Evolutionary conservation across 1,284 basidiomycete genomes (phyloP).

Genomic region (Ceratobasidium sp.): DNA sequence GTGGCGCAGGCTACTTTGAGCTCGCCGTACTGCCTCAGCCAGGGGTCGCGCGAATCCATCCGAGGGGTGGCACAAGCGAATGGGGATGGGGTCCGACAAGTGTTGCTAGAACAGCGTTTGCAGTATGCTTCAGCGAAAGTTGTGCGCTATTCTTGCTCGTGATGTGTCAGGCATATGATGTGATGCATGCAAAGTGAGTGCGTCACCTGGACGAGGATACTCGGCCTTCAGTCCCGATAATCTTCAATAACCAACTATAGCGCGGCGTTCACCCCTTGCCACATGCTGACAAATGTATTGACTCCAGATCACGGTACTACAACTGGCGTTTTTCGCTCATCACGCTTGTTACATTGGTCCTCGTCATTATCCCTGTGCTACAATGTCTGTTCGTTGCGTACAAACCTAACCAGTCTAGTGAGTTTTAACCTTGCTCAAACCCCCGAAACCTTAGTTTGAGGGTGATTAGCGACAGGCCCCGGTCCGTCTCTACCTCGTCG

Average conservation of each 20-base stretch:
- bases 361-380: constrained; percentile 47
- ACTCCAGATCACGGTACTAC: constrained; percentile 42
- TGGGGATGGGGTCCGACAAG: constrained; percentile 43
- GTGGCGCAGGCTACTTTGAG: constrained; percentile 23
- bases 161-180: constrained; percentile 46
- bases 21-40: constrained; percentile 27
- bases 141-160: constrained; percentile 48
- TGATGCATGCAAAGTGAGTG: constrained; percentile 45
- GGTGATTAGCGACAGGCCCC: not conserved
- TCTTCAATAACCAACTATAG: not conserved
- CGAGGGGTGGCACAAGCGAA: not conserved
- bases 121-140: constrained; percentile 49
- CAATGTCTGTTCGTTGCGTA: constrained; percentile 48
- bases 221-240: too few species aligned
- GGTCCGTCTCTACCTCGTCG: constrained; percentile 31
- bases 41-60: constrained; percentile 18
- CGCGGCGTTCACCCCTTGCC: not conserved
- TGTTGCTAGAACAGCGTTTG: constrained; percentile 46
- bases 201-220: too few species aligned
- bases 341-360: constrained; percentile 47
- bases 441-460: not conserved
- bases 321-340: constrained; percentile 49
- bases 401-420: constrained; percentile 38
- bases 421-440: not conserved
- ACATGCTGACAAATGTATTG: not conserved